A percentile compares a stretch with the other conserved stretches of the same genome.
Evolutionary conservation across 1,139 yeast genomes (phyloP).

Genomic region (Trichomonascaceae sp.): DNA sequence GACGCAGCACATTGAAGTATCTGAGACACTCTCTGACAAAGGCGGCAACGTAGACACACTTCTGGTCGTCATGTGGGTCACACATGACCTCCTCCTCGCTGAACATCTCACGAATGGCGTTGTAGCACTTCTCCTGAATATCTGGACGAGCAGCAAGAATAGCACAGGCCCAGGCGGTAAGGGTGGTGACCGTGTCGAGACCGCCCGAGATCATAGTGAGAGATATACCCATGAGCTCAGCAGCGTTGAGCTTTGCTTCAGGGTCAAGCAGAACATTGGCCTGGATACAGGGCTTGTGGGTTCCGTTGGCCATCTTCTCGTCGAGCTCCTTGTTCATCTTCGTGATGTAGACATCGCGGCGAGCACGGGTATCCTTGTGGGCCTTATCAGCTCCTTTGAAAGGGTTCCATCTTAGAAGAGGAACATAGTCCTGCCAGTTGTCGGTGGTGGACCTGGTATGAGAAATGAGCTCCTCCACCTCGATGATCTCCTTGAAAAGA

Average conservation of each 20-base stretch:
- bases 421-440: slow-evolving; percentile 49
- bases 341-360: slow-evolving; percentile 41
- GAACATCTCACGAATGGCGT: slow-evolving; percentile 25
- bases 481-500: slow-evolving; percentile 42
- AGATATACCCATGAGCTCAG: slow-evolving; percentile 47
- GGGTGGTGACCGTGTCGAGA: slow-evolving; percentile 52
- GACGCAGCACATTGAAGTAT: slow-evolving; percentile 45
- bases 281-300: slow-evolving; percentile 29
- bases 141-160: slow-evolving; percentile 35
- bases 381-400: slow-evolving; percentile 23
- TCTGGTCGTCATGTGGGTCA: slow-evolving; percentile 24
- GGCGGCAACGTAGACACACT: slow-evolving; percentile 40
- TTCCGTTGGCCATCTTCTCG: slow-evolving; percentile 12
- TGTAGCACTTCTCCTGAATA: slow-evolving; percentile 34
- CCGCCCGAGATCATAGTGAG: slow-evolving; percentile 71
- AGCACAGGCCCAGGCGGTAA: slow-evolving; percentile 44
- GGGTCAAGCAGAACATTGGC: slow-evolving; percentile 28
- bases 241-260: slow-evolving; percentile 18
- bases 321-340: slow-evolving; percentile 19
- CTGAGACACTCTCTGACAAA: slow-evolving; percentile 49
- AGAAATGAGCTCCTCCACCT: slow-evolving; percentile 52
- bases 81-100: slow-evolving; percentile 34
- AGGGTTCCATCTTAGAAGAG: slow-evolving; percentile 31
- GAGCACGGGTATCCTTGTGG: slow-evolving; percentile 24
- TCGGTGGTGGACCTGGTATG: slow-evolving; percentile 51